phyloP scores from a whole-genome alignment of 2,329 filamentous ascomycete species.

The Diaporthe nobilis region DNA sequence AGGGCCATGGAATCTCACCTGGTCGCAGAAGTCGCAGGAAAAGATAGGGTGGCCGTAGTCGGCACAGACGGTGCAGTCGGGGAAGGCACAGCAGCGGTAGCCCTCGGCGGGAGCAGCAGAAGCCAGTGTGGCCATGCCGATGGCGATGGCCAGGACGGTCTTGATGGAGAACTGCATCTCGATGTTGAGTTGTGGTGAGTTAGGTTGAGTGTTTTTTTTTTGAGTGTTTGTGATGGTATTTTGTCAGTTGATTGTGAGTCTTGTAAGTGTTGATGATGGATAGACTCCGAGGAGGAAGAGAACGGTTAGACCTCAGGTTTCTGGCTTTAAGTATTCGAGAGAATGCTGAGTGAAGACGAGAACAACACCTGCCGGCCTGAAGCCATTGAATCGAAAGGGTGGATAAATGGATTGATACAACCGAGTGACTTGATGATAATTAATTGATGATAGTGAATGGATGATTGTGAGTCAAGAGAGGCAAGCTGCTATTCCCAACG shows the following conservation, averaged over 20 bases:
- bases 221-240: not conserved
- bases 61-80: not conserved
- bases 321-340: not conserved
- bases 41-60: not conserved
- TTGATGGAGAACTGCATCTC: constrained; percentile 18
- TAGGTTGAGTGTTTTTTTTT: not conserved
- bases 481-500: not conserved
- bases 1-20: not conserved
- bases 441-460: not conserved
- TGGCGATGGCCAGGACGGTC: not conserved
- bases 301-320: not conserved
- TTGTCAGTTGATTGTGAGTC: not conserved
- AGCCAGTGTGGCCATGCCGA: not conserved
- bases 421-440: not conserved
- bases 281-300: too few relatives aligned
- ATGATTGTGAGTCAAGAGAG: not conserved
- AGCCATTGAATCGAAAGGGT: not conserved
- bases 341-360: not conserved
- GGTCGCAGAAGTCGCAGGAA: constrained; percentile 7
- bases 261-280: not conserved
- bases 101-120: not conserved
- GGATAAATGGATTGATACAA: not conserved
- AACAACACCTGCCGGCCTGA: not conserved
- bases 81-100: not conserved
- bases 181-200: not conserved